A percentile compares a stretch with the other conserved stretches of the same genome.
Conservation (phyloP, 2,329 filamentous ascomycete species). For the Xylariaceae sp. region DNA sequence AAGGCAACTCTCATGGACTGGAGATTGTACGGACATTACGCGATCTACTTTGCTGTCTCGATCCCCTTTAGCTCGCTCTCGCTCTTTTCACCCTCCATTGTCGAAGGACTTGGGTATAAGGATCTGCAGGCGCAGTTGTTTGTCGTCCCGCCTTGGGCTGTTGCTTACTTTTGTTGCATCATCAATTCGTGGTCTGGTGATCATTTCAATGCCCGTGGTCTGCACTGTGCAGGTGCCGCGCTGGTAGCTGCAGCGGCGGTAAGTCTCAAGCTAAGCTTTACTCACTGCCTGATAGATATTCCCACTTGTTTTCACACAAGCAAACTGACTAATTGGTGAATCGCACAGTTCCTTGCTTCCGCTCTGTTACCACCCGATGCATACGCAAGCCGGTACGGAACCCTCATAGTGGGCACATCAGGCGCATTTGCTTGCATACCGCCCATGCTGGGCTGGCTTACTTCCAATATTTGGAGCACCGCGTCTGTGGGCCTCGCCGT, state of each 20-base stretch:
- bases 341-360: slow-evolving; percentile 53
- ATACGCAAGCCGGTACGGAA: slow-evolving; percentile 62
- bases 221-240: slow-evolving; percentile 41
- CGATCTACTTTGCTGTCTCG: slow-evolving; percentile 43
- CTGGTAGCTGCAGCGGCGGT: slow-evolving; percentile 39
- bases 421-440: slow-evolving; percentile 68
- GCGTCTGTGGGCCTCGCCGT: slow-evolving; percentile 65
- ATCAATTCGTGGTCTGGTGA: slow-evolving; percentile 59
- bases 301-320: too few species aligned
- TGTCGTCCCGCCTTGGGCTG: slow-evolving; percentile 63
- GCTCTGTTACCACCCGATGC: slow-evolving; percentile 58
- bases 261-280: background rate
- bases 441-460: slow-evolving; percentile 64
- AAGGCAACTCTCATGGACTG: slow-evolving; percentile 64
- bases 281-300: too few species aligned
- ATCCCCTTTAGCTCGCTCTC: slow-evolving; percentile 34
- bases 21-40: slow-evolving; percentile 64
- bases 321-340: too few species aligned
- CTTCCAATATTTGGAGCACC: slow-evolving; percentile 63
- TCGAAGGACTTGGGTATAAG: slow-evolving; percentile 32
- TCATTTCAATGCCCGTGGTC: slow-evolving; percentile 51
- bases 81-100: slow-evolving; percentile 58
- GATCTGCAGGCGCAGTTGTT: slow-evolving; percentile 55
- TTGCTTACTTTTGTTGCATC: slow-evolving; percentile 42
- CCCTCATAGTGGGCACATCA: slow-evolving; percentile 62